Base-by-base conservation (phyloP, 78 protist species). In the Parvularia atlantis region DNA sequence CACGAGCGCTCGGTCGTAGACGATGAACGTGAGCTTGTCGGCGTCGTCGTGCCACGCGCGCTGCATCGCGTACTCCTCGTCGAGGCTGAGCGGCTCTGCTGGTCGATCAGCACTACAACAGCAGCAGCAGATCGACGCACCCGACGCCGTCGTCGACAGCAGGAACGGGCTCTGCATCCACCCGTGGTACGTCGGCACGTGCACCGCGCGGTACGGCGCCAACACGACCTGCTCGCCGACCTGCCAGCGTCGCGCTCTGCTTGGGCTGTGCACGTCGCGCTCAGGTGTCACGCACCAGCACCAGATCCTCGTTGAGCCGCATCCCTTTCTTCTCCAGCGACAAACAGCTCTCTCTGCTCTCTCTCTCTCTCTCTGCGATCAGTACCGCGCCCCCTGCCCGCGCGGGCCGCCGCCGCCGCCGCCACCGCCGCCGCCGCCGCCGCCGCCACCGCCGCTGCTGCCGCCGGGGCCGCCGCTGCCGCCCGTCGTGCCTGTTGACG, bases 1-100 rank as follows among this genome's bases (percentile, higher is more conserved):
- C 66, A 31, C 36, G 14, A 24, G 66, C 33, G 22, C 24, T 16
- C 30, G 4, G 53, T 48, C 71, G 44, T 63, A 31, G 19, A 73
- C 39, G 41, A 81, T 73, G 46, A 82, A 82, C 7, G 87, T 75
- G n/a, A 43, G 19, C 41, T 76, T 86, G 56, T 86, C 84, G 6
- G 28, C 69, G 67, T 84, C 89, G 1, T 54, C 59, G 44, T 46
- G 65, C 96, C 96, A 92, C n/a, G 62, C 37, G 28, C 31, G n/a
- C 74, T 92, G 96, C 81, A 84, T 88, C 33, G 35, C 91, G 39
- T 77, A 75, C 56, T 92, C 93, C 56, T 85, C 90, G 1, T 88
- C 93, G 9, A 92, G 43, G 0, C 84, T 69, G 16, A 89, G 67
- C n/a, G 78, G 78, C 40, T 92, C 96, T 0, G 83, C 65, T 4